A percentile compares a stretch with the other conserved stretches of the same genome.
Evolutionary conservation across 768 basidiomycete genomes (phyloP).

Genomic region (Suillus luteus): DNA sequence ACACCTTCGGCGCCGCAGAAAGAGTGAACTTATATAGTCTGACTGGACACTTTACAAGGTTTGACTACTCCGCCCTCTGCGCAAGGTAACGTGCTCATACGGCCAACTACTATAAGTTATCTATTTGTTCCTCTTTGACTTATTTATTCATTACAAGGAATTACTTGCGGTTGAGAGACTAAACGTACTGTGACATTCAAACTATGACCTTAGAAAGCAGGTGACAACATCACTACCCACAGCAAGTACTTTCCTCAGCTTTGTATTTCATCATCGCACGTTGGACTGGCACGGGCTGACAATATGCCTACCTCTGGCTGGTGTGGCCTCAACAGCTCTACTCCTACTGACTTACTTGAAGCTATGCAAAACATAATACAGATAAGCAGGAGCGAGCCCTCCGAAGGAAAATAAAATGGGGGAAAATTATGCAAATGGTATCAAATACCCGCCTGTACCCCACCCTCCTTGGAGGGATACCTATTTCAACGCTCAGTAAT

Average conservation of each 20-base stretch:
- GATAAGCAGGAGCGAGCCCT: too few relatives aligned
- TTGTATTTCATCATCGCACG: not conserved
- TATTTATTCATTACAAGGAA: not conserved
- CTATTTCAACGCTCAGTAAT: not conserved
- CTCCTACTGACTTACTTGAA: too few relatives aligned
- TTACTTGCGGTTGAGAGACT: not conserved
- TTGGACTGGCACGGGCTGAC: too few relatives aligned
- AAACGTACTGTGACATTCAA: not conserved
- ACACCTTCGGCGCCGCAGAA: not conserved
- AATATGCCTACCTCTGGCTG: too few relatives aligned
- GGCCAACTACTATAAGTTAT: not conserved
- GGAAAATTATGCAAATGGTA: too few relatives aligned
- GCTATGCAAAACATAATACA: too few relatives aligned
- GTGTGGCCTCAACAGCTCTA: too few relatives aligned
- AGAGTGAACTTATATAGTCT: not conserved
- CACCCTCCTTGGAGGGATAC: too few relatives aligned
- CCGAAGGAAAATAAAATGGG: too few relatives aligned
- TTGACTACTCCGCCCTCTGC: not conserved
- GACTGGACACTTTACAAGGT: not conserved
- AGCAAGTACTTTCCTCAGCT: not conserved
- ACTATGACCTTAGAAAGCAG: not conserved
- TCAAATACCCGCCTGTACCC: too few relatives aligned
- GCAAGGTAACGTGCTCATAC: constrained; percentile 2
- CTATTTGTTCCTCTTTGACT: not conserved
- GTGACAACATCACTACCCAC: not conserved